Base-by-base conservation (phyloP, 2,329 filamentous ascomycete genomes). In the Diaporthe eres region DNA sequence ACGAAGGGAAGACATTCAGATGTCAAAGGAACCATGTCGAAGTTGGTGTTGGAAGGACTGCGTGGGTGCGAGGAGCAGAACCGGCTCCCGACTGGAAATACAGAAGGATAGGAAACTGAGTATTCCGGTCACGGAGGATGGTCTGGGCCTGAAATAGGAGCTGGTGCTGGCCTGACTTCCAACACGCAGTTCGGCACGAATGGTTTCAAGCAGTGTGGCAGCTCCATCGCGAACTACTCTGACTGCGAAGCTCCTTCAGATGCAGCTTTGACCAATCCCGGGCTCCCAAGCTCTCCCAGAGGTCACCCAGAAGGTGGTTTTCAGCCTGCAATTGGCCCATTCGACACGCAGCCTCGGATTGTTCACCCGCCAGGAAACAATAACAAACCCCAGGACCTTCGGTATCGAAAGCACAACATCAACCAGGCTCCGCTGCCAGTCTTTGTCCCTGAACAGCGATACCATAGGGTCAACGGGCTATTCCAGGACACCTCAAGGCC, bases 391-490 rank as follows among this genome's bases (percentile, higher is more conserved):
- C 76, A 78, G 44, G 79, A 80, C n/a, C 77, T 78, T 10, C 75
- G 76, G 6, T 77, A 75, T 34, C 61, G 75, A 19, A 53, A 34
- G 19, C 75, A 70, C 31, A 47, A 75, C n/a, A 63, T 77, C 49
- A 63, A 47, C 17, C 70, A 72, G 37, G 25, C 74, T 25, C 61
- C 63, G 17, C 37, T 60, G 34, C 73, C 75, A 47, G 77, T 84
- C 25, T 81, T 84, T 42, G 65, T 80, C 1, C 79, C 83, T 0
- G 80, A 82, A 70, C 80, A 80, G 15, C 78, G 82, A 0, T 75
- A 80, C 22, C 82, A 83, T 63, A 78, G 81, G 19, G 82, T 83
- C 28, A 84, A 84, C 25, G 82, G 82, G 1, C 78, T 81, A 25
- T 79, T 79, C 4, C 79, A 80, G 47, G 76, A 82, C 53, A 67